Base-by-base conservation (phyloP, 257 asterid genomes). In the Solanum tarapatanum region DNA sequence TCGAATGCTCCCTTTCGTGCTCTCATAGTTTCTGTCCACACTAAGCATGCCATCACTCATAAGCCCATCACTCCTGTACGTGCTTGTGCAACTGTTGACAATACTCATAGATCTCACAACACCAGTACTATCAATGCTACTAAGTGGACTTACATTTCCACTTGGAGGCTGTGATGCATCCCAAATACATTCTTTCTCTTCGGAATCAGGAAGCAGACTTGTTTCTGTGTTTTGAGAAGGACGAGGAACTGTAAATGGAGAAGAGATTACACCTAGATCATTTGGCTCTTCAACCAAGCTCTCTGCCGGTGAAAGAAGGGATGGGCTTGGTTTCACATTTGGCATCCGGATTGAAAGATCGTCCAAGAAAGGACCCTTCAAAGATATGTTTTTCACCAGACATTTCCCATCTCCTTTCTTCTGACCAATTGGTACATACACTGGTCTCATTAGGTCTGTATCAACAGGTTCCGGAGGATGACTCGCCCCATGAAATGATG, bases 401-500 rank as follows among this genome's bases (percentile, higher is more conserved):
- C 93, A 90, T 87, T 92, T 92, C 21, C 91, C 93, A 77, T 89
- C 97, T 64, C 86, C 89, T 36, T 91, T 92, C 60, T 87, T 93
- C 86, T 92, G 93, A 70, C 93, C 93, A 87, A 96, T 93, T 0
- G 99, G 95, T 41, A 96, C 91, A 88, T 89, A 93, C 12, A 96
- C 94, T 9, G 98, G 98, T 87, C 93, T 94, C 97, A 95, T 93
- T 23, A 92, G 89, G 90, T 94, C 95, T 2, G 86, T 72, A 75
- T 94, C 98, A 41, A 92, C 89, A 4, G 98, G 98, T 87, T 94
- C 98, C 8, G 94, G 93, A 26, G 98, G 98, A 79, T 94, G 98
- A 84, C 95, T 94, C 84, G 88, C 98, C 80, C 98, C 98, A 87
- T 93, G 95, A 89, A 96, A 96, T 7, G 98, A 93, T 84, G 94